Evolutionary conservation across 352 stramenopile species (phyloP), one percentile per base, ranked within the genome.

Genomic region (Globisporangium takayamanum): DNA sequence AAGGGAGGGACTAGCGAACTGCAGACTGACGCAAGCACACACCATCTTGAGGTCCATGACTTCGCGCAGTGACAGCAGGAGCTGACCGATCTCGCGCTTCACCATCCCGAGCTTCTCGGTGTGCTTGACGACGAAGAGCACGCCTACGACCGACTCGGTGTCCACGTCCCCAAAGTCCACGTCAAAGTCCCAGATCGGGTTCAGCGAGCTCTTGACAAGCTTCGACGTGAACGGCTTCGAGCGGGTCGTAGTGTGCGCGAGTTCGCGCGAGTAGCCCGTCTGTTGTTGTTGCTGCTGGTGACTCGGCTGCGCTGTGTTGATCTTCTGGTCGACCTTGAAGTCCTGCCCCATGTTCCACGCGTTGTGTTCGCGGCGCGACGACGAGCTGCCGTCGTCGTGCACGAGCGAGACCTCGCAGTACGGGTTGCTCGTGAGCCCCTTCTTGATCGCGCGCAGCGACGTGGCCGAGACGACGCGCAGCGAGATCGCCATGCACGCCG

Each of bases 181-280:
- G 59, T 89, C 77, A 48, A 91, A 79, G 63, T 89, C 87, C 81
- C 81, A 91, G 53, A 89, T 87, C 39, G 81, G 81, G 61, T 91
- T 89, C 22, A 91, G 70, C 44, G 81, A 85, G 52, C 72, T 87
- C 70, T 83, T 84, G 53, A 89, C 70, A 44, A 89, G 60, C 39
- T 67, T 74, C 25, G 75, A 82, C 52, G 72, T 73, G 56, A 88
- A 80, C 10, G 70, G 68, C 46, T 87, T 87, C 30, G 71, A 75
- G 36, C 45, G 59, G 66, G 45, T 77, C 59, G 16, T 64, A 49
- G 30, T 69, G 30, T n/a, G 61, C 51, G 16, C 61, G 55, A 41
- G 47, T 10, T 57, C 53, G 41, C 53, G 53, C 28, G 60, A 61
- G 42, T 57, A 59, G 15, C 30, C 50, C 10, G 8, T n/a, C 30